Conservation (phyloP, 2,329 filamentous ascomycete genomes). For the Diaporthe batatas region DNA sequence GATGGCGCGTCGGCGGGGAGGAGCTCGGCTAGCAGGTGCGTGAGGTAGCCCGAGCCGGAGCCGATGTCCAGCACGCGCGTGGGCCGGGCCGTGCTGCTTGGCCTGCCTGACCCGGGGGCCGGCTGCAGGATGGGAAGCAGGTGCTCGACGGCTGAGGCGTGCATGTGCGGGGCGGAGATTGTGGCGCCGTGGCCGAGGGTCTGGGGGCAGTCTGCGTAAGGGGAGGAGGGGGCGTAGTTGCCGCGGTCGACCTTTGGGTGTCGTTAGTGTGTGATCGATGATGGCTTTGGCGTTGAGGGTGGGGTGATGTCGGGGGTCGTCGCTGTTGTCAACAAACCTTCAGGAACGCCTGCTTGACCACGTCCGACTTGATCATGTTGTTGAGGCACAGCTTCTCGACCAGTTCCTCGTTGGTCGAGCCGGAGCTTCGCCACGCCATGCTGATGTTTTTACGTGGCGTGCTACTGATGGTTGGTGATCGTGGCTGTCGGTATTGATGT, state of each 20-base stretch:
- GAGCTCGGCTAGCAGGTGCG: constrained; percentile 87
- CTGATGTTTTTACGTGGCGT: constrained; percentile 40
- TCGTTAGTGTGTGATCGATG: not conserved
- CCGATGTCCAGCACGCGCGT: constrained; percentile 79
- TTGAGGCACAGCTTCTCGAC: constrained; percentile 82
- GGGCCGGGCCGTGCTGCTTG: constrained; percentile 42
- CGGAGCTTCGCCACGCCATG: constrained; percentile 95
- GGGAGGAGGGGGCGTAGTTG: constrained; percentile 78
- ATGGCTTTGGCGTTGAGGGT: not conserved
- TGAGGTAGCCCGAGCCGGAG: constrained; percentile 85
- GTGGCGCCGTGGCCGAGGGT: constrained; percentile 68
- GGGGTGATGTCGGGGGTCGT: not conserved
- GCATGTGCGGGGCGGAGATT: constrained; percentile 73
- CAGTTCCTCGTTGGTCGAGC: constrained; percentile 78
- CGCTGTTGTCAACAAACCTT: constrained; percentile 60
- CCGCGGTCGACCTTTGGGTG: constrained; percentile 81
- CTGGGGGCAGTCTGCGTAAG: constrained; percentile 76
- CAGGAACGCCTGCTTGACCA: constrained; percentile 85
- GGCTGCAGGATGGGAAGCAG: constrained; percentile 61
- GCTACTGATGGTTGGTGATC: not conserved
- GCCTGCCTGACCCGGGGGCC: constrained; percentile 36
- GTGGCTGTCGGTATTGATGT: not conserved
- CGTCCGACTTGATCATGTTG: constrained; percentile 77
- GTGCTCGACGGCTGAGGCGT: constrained; percentile 66
- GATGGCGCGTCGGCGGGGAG: not conserved